Conservation (phyloP, 2,329 filamentous ascomycete species). For the Fusarium sp. region DNA sequence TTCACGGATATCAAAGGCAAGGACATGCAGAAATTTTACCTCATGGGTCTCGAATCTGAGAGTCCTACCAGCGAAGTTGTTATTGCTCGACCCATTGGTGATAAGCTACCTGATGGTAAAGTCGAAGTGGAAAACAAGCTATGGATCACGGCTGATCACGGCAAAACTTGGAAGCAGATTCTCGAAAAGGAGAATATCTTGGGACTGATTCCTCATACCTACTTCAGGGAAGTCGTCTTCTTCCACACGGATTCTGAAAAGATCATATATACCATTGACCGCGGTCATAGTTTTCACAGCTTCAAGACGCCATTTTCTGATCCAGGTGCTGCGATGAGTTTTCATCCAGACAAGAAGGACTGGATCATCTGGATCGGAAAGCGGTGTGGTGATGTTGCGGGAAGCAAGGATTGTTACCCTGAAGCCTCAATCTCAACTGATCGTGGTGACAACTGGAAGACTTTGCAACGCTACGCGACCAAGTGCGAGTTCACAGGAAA, state of each 20-base stretch:
- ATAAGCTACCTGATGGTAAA: conserved; percentile 42
- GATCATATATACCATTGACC: conserved; percentile 84
- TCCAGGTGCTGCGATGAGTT: conserved; percentile 65
- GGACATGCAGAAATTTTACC: conserved; percentile 72
- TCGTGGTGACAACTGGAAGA: conserved; percentile 82
- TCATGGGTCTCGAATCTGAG: conserved; percentile 78
- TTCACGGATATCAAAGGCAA: conserved; percentile 68
- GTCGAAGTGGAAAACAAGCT: conserved; percentile 64
- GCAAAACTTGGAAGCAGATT: conserved; percentile 82
- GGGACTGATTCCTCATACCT: conserved; percentile 79
- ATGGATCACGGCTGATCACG: conserved; percentile 84
- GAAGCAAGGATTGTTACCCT: conserved; percentile 70
- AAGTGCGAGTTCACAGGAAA: conserved; percentile 89
- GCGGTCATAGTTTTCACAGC: conserved; percentile 76
- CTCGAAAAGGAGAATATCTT: conserved; percentile 76
- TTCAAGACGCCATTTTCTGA: conserved; percentile 75
- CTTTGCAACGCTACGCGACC: conserved; percentile 76
- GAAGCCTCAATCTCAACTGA: conserved; percentile 83
- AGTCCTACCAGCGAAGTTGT: conserved; percentile 77
- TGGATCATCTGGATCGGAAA: conserved; percentile 93
- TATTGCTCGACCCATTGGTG: conserved; percentile 61
- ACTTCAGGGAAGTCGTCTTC: conserved; percentile 87
- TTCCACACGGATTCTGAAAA: conserved; percentile 75
- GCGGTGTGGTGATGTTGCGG: conserved; percentile 68
- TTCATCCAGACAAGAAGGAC: conserved; percentile 86